phyloP scores from a whole-genome alignment of 257 asterid species.

The Ligustrum vulgare region DNA sequence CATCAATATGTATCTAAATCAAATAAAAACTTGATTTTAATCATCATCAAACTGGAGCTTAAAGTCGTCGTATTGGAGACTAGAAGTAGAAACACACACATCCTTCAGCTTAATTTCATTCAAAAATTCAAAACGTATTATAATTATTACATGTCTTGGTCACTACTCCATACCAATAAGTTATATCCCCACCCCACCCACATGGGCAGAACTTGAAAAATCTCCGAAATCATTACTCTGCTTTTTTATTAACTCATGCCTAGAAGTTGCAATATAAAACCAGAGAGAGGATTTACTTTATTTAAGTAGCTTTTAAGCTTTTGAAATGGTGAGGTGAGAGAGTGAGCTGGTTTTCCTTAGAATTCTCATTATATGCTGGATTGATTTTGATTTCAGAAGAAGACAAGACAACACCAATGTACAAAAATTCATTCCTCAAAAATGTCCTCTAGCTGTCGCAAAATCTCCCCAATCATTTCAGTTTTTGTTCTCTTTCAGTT shows the following conservation, averaged over 20 bases:
- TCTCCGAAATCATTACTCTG: constrained; percentile 27
- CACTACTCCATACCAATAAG: constrained; percentile 64
- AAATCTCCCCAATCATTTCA: constrained; percentile 52
- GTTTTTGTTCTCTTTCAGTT: constrained; percentile 54
- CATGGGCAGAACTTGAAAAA: constrained; percentile 54
- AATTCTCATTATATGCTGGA: constrained; percentile 27
- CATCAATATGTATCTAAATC: too few species aligned
- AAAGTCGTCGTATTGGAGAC: constrained; percentile 79
- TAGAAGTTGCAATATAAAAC: constrained; percentile 48
- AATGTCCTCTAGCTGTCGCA: constrained; percentile 46
- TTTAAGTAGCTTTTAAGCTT: constrained; percentile 27
- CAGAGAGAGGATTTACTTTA: constrained; percentile 23
- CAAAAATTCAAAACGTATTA: constrained; percentile 14
- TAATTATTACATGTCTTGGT: constrained; percentile 49
- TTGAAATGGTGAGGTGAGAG: constrained; percentile 53
- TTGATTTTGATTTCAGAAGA: constrained; percentile 38
- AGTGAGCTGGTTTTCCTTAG: constrained; percentile 30
- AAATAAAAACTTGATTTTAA: too few species aligned
- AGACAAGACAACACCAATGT: constrained; percentile 51
- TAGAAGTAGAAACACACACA: constrained; percentile 46
- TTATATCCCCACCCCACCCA: constrained; percentile 44
- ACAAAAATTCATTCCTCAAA: constrained; percentile 33
- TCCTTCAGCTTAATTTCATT: constrained; percentile 34
- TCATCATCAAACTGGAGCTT: too few species aligned
- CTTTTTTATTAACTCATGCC: constrained; percentile 40